Percentiles rank a stretch among this genome's conserved stretches.
Evolutionary conservation across 1,139 yeast genomes (phyloP).

Genomic region (Pichia sp.): DNA sequence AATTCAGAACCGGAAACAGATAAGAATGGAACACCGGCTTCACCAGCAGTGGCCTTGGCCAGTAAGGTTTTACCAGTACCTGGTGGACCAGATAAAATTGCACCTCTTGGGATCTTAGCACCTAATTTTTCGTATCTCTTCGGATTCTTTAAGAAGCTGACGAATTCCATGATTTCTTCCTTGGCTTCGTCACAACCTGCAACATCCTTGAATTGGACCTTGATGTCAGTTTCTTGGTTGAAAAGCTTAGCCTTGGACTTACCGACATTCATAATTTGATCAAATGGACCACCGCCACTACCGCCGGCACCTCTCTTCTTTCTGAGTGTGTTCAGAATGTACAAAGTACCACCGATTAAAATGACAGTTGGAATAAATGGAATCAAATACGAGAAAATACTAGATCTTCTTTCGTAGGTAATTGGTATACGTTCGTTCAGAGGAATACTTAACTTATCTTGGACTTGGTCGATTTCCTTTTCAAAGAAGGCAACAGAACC

Average conservation of each 20-base stretch:
- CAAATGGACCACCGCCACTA: slow-evolving; percentile 60
- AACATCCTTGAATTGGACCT: slow-evolving; percentile 72
- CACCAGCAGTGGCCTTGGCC: slow-evolving; percentile 86
- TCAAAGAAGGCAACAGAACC: slow-evolving; percentile 96
- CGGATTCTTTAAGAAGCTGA: slow-evolving; percentile 73
- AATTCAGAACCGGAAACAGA: slow-evolving; percentile 98
- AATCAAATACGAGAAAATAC: slow-evolving; percentile 57
- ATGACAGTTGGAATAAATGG: slow-evolving; percentile 84
- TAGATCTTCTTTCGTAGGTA: slow-evolving; percentile 70
- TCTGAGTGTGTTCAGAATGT: slow-evolving; percentile 43
- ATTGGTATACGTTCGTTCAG: slow-evolving; percentile 76
- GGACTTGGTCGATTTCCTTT: slow-evolving; percentile 73
- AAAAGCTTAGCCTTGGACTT: slow-evolving; percentile 75
- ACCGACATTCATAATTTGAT: slow-evolving; percentile 72
- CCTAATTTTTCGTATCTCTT: slow-evolving; percentile 72
- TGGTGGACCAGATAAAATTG: slow-evolving; percentile 80
- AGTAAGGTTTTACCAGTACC: slow-evolving; percentile 84
- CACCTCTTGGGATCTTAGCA: slow-evolving; percentile 84
- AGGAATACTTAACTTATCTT: slow-evolving; percentile 64
- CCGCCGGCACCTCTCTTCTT: slow-evolving; percentile 40
- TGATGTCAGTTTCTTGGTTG: slow-evolving; percentile 69
- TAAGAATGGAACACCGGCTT: slow-evolving; percentile 79
- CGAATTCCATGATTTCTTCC: slow-evolving; percentile 85
- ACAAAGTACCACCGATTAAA: slow-evolving; percentile 83
- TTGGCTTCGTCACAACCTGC: slow-evolving; percentile 86